Conservation (phyloP, 208 protist species). For the Crithidia expoeki region DNA sequence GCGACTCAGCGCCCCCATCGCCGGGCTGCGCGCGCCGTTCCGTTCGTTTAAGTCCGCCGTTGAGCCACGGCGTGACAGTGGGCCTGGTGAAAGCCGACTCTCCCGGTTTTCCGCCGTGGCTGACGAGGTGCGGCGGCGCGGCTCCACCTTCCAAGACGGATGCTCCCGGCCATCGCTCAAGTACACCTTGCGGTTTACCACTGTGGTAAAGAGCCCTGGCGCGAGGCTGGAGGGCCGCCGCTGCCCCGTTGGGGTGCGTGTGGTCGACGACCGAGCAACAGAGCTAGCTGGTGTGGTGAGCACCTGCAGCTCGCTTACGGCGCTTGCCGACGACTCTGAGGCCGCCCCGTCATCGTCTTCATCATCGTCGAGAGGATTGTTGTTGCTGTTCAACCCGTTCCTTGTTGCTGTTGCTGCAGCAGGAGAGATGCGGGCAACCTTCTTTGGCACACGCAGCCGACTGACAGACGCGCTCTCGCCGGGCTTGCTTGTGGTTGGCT, state of each 20-base stretch:
- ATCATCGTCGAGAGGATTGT: no score
- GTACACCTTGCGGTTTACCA: constrained; percentile 17
- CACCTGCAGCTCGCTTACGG: background rate
- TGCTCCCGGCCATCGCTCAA: constrained; percentile 9
- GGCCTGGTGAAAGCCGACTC: background rate
- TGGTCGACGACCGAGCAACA: background rate
- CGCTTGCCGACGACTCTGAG: constrained; percentile 1
- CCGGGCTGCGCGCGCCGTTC: constrained; percentile 6
- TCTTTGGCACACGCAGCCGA: constrained; percentile 1
- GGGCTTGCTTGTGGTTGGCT: constrained; percentile 4
- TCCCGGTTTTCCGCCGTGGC: background rate
- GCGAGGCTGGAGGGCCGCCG: constrained; percentile 11
- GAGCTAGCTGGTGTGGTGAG: background rate
- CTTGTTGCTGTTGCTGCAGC: background rate
- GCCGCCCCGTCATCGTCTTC: background rate
- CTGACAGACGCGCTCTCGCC: background rate
- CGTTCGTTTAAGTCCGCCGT: background rate
- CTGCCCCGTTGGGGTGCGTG: background rate
- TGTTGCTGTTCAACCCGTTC: background rate
- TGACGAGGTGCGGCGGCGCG: constrained; percentile 4
- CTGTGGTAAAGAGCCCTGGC: constrained; percentile 12
- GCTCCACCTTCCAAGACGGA: constrained; percentile 12
- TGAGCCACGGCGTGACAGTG: constrained; percentile 1
- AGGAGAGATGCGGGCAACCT: background rate
- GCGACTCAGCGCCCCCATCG: background rate